Evolutionary conservation across 306 rosid genomes (phyloP).

Genomic region (Boehmeria nivea): DNA sequence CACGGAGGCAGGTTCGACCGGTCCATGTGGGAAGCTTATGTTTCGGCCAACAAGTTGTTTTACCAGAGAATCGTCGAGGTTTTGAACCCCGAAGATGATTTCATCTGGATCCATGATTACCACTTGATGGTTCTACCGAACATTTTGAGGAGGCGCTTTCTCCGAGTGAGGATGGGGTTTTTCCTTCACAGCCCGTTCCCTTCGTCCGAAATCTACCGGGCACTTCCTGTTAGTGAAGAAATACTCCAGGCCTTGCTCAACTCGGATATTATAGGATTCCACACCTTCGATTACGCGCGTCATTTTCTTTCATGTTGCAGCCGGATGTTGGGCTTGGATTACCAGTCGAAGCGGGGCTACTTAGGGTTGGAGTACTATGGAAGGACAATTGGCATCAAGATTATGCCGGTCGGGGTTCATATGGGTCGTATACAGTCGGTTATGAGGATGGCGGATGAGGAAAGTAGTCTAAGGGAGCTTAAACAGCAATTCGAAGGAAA

Average conservation of each 20-base stretch:
- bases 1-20: constrained; percentile 63
- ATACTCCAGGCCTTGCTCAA: constrained; percentile 74
- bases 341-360: constrained; percentile 81
- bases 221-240: constrained; percentile 83
- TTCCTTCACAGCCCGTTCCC: constrained; percentile 89
- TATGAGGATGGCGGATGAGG: constrained; percentile 58
- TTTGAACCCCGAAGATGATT: constrained; percentile 76
- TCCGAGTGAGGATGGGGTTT: constrained; percentile 71
- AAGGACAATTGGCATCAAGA: constrained; percentile 75
- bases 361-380: constrained; percentile 81
- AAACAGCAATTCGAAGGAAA: constrained; percentile 50
- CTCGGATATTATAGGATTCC: constrained; percentile 78
- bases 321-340: constrained; percentile 76
- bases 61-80: constrained; percentile 68
- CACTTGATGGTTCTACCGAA: constrained; percentile 84
- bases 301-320: constrained; percentile 87
- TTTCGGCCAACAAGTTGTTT: constrained; percentile 62
- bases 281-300: constrained; percentile 84
- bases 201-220: constrained; percentile 73
- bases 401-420: constrained; percentile 85
- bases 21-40: constrained; percentile 70
- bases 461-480: constrained; percentile 45
- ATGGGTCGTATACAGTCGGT: constrained; percentile 71
- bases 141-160: constrained; percentile 67
- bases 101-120: constrained; percentile 82